Base-by-base conservation (phyloP, 495 filamentous ascomycete genomes). In the Neurospora terricola region DNA sequence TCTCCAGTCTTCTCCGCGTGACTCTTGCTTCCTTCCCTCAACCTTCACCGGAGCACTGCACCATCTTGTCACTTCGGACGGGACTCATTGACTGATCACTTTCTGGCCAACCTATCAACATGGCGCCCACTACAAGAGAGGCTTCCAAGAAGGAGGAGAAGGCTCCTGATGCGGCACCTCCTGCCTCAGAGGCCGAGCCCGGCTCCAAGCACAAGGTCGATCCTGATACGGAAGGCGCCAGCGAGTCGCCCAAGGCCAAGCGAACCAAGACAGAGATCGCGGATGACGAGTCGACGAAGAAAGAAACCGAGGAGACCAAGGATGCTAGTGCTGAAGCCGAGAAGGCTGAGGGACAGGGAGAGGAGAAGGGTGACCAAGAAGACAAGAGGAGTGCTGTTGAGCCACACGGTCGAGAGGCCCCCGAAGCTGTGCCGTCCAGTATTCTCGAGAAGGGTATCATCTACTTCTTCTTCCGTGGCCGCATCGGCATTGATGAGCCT, bases 371-470 rank as follows among this genome's bases (percentile, higher is more conserved):
- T 23, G 48, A 6, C 62, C 27, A 39, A 38, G n/a, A 59, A 73
- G n/a, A 42, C 43, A 36, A 38, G 59, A 73, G 30, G 37, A 74
- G 54, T 8, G 77, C 79, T 7, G 78, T 77, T 2, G 73, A 81
- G 38, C 72, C 77, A 2, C 62, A 75, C 18, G 75, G 72, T 69
- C 72, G 74, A 12, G 54, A 75, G 4, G 66, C 43, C 14, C 34
- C 34, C 34, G 34, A 80, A 30, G 11, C 73, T 9, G 83, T 90
- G 7, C 88, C 94, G 0, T 90, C 91, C n/a, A 93, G 84, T 71
- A 89, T 96, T 37, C 84, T 97, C 12, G 95, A 98, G 77, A 97
- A 97, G 76, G 95, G 94, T 4, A 87, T 97, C 75, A 92, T 98
- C 75, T 97, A 97, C 84, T 97, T 97, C 87, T 97, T 97, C 84